Evolutionary conservation across 2,329 filamentous ascomycete genomes (phyloP).

Genomic region (Fusarium metavorans): DNA sequence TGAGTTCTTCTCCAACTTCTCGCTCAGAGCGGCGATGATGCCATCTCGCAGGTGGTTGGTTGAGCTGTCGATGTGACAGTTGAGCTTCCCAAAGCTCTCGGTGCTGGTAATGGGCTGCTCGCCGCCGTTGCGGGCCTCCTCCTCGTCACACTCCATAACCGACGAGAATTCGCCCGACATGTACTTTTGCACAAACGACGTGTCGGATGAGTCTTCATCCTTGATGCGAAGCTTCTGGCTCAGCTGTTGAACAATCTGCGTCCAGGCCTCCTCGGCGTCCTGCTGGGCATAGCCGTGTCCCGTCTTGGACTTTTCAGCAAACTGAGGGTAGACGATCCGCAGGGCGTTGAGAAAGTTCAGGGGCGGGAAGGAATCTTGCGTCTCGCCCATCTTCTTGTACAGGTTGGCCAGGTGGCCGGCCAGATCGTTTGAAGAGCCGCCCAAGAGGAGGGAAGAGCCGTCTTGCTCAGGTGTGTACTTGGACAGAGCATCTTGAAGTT

Average conservation of each 20-base stretch:
- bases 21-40: slow-evolving; percentile 82
- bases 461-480: slow-evolving; percentile 61
- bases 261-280: slow-evolving; percentile 98
- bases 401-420: slow-evolving; percentile 82
- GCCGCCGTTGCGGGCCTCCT: slow-evolving; percentile 77
- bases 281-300: slow-evolving; percentile 94
- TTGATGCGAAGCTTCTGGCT: slow-evolving; percentile 80
- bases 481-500: slow-evolving; percentile 83
- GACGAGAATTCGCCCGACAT: slow-evolving; percentile 86
- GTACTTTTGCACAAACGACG: slow-evolving; percentile 90
- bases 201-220: slow-evolving; percentile 62
- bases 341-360: slow-evolving; percentile 85
- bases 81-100: slow-evolving; percentile 89
- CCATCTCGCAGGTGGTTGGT: slow-evolving; percentile 95
- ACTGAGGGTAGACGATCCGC: slow-evolving; percentile 86
- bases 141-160: slow-evolving; percentile 85
- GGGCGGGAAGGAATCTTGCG: slow-evolving; percentile 87
- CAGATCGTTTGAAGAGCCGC: slow-evolving; percentile 67
- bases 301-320: slow-evolving; percentile 87
- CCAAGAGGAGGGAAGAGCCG: slow-evolving; percentile 59
- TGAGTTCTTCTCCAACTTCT: slow-evolving; percentile 92
- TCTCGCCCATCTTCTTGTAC: slow-evolving; percentile 90
- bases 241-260: slow-evolving; percentile 89
- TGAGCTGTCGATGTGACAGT: slow-evolving; percentile 90
- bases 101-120: slow-evolving; percentile 76